Evolutionary conservation across 1,139 yeast genomes (phyloP).

Genomic region (Diutina mesorugosa): DNA sequence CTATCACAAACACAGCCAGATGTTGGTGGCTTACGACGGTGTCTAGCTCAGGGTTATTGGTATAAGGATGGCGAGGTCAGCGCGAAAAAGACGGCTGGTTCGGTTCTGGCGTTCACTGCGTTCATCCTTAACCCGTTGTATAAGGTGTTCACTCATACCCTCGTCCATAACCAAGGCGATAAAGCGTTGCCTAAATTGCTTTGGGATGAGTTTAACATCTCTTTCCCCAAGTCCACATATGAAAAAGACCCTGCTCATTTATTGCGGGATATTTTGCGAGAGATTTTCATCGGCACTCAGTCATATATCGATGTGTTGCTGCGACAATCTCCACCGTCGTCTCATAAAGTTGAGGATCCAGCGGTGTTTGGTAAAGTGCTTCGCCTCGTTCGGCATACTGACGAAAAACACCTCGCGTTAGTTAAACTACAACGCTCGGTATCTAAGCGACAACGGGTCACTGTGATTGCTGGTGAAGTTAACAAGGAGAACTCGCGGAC

Average conservation of each 20-base stretch:
- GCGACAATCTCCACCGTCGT: not conserved
- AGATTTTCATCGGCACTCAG: constrained; percentile 33
- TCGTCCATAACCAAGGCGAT: constrained; percentile 39
- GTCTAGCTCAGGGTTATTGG: constrained; percentile 74
- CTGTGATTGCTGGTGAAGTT: not conserved
- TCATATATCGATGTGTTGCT: not conserved
- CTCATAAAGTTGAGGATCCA: not conserved
- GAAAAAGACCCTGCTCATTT: constrained; percentile 46
- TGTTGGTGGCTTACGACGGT: constrained; percentile 6
- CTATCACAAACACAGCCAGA: constrained; percentile 21
- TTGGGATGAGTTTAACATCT: constrained; percentile 31
- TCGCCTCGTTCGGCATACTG: not conserved
- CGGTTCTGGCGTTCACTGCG: not conserved
- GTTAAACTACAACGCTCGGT: not conserved
- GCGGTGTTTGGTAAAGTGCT: not conserved
- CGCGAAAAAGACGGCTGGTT: constrained; percentile 10
- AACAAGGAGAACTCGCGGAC: constrained; percentile 6
- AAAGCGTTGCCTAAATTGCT: constrained; percentile 24
- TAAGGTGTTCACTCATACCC: constrained; percentile 51
- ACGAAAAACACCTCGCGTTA: not conserved
- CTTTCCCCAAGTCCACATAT: constrained; percentile 23
- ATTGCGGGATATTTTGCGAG: constrained; percentile 38
- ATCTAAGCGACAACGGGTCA: not conserved
- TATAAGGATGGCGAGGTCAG: constrained; percentile 32
- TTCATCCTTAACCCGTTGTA: constrained; percentile 61